These are phyloP conservation scores for Thalassiosira hispida DNA, from an alignment of 352 stramenopile species.

Conservation along the genomic window DNA sequence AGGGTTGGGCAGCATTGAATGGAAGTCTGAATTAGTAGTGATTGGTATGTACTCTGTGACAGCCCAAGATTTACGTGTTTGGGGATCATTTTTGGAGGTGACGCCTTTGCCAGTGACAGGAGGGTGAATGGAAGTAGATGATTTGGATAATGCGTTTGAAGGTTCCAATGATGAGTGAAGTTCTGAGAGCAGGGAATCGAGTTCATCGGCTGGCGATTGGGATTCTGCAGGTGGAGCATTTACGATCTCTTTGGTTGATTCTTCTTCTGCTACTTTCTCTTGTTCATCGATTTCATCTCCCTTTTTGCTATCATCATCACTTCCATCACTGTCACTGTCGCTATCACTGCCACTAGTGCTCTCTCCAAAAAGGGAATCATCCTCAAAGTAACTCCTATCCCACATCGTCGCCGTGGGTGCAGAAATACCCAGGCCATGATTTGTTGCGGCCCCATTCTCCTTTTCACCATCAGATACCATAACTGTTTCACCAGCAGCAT, in stretches of 20 bases:
- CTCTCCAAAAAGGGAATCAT: slow-evolving; percentile 82
- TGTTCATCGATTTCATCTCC: slow-evolving; percentile 28
- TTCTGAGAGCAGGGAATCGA: slow-evolving; percentile 75
- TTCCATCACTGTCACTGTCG: slow-evolving; percentile 64
- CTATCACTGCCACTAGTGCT: slow-evolving; percentile 59
- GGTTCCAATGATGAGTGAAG: slow-evolving; percentile 43
- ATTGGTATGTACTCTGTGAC: slow-evolving; percentile 70
- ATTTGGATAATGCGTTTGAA: slow-evolving; percentile 15
- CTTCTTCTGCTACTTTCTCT: slow-evolving; percentile 7
- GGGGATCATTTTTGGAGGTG: slow-evolving; percentile 29
- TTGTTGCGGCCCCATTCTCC: background rate
- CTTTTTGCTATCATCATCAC: slow-evolving; percentile 25
- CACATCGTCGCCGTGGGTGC: slow-evolving; percentile 41
- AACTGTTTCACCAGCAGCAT: slow-evolving; percentile 1
- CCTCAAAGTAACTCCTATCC: slow-evolving; percentile 77
- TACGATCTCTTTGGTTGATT: background rate
- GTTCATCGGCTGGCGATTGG: slow-evolving; percentile 47
- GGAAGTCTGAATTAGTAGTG: slow-evolving; percentile 60
- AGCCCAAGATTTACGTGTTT: slow-evolving; percentile 75
- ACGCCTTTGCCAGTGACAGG: slow-evolving; percentile 11
- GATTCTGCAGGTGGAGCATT: background rate
- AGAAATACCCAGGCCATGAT: background rate
- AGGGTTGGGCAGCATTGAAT: slow-evolving; percentile 74
- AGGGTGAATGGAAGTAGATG: slow-evolving; percentile 45
- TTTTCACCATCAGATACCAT: background rate